Conservation (phyloP, 345 rosid species). For the Trapa incisa region DNA sequence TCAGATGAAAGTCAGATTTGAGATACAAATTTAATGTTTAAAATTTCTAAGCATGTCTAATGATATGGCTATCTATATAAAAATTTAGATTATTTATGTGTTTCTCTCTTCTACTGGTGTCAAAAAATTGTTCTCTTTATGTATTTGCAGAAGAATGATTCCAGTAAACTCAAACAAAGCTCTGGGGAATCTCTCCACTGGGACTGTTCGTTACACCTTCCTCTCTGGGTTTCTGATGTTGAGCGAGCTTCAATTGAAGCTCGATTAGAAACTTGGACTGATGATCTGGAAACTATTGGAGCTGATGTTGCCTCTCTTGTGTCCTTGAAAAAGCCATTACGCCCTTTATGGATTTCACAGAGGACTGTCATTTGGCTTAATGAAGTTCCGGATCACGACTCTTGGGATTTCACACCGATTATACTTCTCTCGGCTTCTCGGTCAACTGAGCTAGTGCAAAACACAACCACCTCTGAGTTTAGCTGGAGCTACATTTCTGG, state of each 20-base stretch:
- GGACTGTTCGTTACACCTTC: slow-evolving; percentile 91
- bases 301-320: slow-evolving; percentile 67
- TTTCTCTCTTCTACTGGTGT: too few species aligned
- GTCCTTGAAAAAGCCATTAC: slow-evolving; percentile 56
- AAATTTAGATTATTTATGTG: neutral
- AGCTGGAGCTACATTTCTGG: slow-evolving; percentile 94
- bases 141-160: slow-evolving; percentile 16
- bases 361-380: slow-evolving; percentile 81
- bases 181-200: slow-evolving; percentile 25
- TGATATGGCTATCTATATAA: neutral
- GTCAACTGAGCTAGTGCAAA: slow-evolving; percentile 28
- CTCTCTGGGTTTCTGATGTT: slow-evolving; percentile 73
- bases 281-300: slow-evolving; percentile 59
- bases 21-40: neutral
- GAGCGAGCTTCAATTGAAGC: slow-evolving; percentile 66
- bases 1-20: neutral
- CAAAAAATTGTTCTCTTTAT: neutral
- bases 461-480: slow-evolving; percentile 46
- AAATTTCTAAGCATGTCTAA: neutral
- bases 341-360: slow-evolving; percentile 84
- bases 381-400: slow-evolving; percentile 75
- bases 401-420: slow-evolving; percentile 85
- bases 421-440: slow-evolving; percentile 76
- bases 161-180: slow-evolving; percentile 12
- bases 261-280: slow-evolving; percentile 57